Percentiles rank a stretch among this genome's conserved stretches.
Conservation (phyloP, 2,329 filamentous ascomycete species). For the Basipetospora chlamydospora region DNA sequence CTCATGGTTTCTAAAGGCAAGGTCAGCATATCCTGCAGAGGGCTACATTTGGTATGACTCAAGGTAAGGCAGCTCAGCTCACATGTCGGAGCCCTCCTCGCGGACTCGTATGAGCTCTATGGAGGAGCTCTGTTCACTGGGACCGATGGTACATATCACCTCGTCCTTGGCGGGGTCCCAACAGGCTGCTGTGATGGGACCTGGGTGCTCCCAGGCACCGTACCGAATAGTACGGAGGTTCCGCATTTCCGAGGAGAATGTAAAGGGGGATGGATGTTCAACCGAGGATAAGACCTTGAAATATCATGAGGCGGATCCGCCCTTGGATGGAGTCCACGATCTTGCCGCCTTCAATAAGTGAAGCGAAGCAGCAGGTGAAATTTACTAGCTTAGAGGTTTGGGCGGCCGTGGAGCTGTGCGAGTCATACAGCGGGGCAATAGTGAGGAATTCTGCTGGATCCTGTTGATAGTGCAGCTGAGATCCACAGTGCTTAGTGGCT, state of each 20-base stretch:
- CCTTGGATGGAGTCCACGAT: no score
- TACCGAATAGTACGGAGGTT: slow-evolving; percentile 72
- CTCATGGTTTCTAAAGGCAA: slow-evolving; percentile 6
- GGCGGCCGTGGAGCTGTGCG: no score
- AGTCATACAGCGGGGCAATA: no score
- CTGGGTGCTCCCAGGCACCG: slow-evolving; percentile 42
- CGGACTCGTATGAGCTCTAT: slow-evolving; percentile 55
- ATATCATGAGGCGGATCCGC: no score
- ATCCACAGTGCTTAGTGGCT: background rate
- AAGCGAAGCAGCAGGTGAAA: no score
- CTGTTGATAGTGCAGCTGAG: background rate
- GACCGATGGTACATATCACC: slow-evolving; percentile 73
- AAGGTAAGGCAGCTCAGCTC: slow-evolving; percentile 16
- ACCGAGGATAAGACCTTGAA: no score
- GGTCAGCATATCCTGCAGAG: slow-evolving; percentile 13
- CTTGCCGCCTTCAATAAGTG: no score
- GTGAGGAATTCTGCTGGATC: no score
- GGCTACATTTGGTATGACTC: no score
- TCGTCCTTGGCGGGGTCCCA: slow-evolving; percentile 75
- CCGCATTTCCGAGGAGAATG: slow-evolving; percentile 46
- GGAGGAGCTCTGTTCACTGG: slow-evolving; percentile 48
- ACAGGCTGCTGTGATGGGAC: slow-evolving; percentile 58
- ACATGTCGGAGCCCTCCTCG: slow-evolving; percentile 27
- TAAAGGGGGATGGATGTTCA: background rate
- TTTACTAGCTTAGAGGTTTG: no score